Percentiles rank a stretch among this genome's conserved stretches.
phyloP scores from a whole-genome alignment of 352 stramenopile genomes.

The Globisporangium cystogenes region DNA sequence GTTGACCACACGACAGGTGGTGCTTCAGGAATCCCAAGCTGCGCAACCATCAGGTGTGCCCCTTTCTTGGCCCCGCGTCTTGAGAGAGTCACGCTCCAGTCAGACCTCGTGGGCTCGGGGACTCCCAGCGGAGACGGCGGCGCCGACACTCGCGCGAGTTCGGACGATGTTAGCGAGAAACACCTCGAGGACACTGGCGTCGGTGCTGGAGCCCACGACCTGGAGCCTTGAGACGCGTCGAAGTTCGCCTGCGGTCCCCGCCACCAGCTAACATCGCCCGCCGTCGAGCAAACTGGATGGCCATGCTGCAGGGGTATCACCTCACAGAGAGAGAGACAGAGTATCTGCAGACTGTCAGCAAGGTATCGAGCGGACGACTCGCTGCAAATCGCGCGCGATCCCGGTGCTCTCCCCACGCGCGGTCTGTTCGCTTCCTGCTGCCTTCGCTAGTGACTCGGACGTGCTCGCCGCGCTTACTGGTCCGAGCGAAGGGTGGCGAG shows the following conservation, averaged over 20 bases:
- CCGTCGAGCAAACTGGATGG: background rate
- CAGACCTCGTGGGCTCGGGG: no score
- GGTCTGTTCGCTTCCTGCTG: no score
- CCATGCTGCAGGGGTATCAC: background rate
- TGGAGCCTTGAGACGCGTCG: no score
- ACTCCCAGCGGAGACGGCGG: no score
- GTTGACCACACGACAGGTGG: background rate
- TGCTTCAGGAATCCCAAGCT: background rate
- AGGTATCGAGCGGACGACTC: no score
- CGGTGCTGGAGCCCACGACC: no score
- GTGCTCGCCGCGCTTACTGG: background rate
- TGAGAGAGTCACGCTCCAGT: no score
- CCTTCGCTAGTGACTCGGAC: background rate
- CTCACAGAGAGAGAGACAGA: background rate
- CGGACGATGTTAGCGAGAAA: no score
- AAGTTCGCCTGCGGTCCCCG: no score
- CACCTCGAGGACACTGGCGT: no score
- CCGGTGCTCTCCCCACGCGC: background rate
- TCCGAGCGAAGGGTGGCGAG: background rate
- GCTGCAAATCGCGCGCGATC: background rate
- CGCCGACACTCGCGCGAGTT: no score
- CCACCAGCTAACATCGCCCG: no score
- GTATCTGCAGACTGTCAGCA: background rate
- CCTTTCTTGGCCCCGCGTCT: background rate
- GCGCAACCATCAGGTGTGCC: background rate